Conservation (phyloP, 495 filamentous ascomycete species). For the Apodospora peruviana region DNA sequence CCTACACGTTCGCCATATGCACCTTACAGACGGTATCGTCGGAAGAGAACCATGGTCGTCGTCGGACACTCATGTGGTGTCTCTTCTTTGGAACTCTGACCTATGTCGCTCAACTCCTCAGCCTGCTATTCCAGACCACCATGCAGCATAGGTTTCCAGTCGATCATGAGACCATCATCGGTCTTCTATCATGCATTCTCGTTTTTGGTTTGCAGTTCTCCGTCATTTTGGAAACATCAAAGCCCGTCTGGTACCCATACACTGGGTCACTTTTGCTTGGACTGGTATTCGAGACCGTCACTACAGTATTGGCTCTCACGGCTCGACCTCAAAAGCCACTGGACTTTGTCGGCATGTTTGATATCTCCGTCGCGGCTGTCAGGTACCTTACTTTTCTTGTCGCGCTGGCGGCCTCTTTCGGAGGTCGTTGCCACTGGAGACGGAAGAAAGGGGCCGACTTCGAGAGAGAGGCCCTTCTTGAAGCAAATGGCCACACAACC, state of each 20-base stretch:
- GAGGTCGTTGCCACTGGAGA: conserved; percentile 18
- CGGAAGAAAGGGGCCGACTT: conserved; percentile 35
- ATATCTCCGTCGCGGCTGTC: conserved; percentile 23
- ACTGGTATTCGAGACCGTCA: conserved; percentile 42
- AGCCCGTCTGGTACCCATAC: conserved; percentile 58
- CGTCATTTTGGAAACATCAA: conserved; percentile 39
- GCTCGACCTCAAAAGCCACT: conserved; percentile 5
- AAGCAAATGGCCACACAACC: conserved; percentile 17
- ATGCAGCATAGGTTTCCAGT: conserved; percentile 34
- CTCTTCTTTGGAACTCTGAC: conserved; percentile 41
- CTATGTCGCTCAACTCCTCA: conserved; percentile 45
- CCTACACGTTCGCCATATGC: conserved; percentile 48
- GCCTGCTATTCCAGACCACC: conserved; percentile 33
- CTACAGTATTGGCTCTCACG: conserved; percentile 32
- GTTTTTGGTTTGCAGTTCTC: conserved; percentile 50
- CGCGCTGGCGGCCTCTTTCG: conserved; percentile 28
- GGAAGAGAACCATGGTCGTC: conserved; percentile 32
- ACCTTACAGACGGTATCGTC: conserved; percentile 45
- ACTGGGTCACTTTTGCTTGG: conserved; percentile 51
- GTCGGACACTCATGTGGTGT: conserved; percentile 40
- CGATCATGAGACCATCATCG: conserved; percentile 41
- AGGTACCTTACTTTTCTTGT: conserved; percentile 28
- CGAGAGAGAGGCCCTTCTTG: conserved; percentile 47
- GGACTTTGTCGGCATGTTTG: conserved; percentile 26
- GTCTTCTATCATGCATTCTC: conserved; percentile 50